Evolutionary conservation across 2,329 filamentous ascomycete genomes (phyloP).

Genomic region (Blumeriella jaapii): DNA sequence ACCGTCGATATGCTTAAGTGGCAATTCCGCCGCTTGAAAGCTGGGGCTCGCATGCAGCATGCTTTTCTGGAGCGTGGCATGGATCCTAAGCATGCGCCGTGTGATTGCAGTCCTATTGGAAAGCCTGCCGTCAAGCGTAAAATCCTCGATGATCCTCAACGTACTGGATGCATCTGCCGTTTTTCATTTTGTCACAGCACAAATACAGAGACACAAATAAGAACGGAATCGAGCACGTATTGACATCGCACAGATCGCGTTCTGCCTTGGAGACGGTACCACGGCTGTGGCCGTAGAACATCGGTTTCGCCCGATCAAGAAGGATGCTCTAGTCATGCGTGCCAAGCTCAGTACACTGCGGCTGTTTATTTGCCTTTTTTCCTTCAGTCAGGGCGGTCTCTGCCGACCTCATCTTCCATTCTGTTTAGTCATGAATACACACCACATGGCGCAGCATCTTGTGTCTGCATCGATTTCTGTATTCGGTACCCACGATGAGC

Average conservation of each 20-base stretch:
- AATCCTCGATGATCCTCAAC: neutral
- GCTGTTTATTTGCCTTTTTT: too few relatives aligned
- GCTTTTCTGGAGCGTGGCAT: slow-evolving; percentile 32
- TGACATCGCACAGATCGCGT: slow-evolving; percentile 19
- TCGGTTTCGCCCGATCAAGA: slow-evolving; percentile 15
- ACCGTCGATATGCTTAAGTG: slow-evolving; percentile 36
- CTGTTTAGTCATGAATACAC: too few relatives aligned
- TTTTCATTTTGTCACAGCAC: too few relatives aligned
- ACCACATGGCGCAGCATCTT: neutral
- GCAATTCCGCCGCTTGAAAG: slow-evolving; percentile 36
- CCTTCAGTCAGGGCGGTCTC: too few relatives aligned
- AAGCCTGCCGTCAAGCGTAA: slow-evolving; percentile 3
- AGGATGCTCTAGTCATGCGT: slow-evolving; percentile 6
- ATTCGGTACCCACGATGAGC: too few relatives aligned
- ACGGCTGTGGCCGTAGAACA: slow-evolving; percentile 13
- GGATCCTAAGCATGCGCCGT: slow-evolving; percentile 28
- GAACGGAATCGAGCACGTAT: slow-evolving; percentile 9
- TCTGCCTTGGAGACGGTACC: slow-evolving; percentile 13
- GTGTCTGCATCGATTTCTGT: too few relatives aligned
- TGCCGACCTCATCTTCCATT: too few relatives aligned
- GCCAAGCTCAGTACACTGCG: too few relatives aligned
- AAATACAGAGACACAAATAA: too few relatives aligned
- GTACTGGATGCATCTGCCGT: too few relatives aligned
- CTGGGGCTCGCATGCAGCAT: slow-evolving; percentile 37
- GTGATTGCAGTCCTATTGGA: slow-evolving; percentile 7